Evolutionary conservation across 139 green algal species (phyloP).

Genomic region (Deuterostichococcus epilithicus): DNA sequence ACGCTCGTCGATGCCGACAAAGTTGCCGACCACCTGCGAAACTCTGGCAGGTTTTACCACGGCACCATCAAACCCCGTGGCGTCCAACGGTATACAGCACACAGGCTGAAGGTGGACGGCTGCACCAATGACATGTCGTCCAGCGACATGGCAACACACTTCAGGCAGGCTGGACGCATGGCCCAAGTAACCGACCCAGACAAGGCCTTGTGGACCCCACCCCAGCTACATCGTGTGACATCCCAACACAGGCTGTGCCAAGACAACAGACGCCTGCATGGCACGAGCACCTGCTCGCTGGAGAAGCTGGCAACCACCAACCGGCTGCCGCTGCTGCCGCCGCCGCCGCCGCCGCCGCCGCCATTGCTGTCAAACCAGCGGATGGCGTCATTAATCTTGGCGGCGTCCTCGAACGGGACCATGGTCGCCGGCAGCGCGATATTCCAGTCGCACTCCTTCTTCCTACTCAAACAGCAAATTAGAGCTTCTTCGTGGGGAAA

Average conservation of each 20-base stretch:
- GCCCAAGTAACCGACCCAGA: not conserved
- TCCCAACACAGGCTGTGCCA: not conserved
- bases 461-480: not conserved
- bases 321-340: not conserved
- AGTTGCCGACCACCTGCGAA: conserved; percentile 19
- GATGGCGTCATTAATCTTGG: not conserved
- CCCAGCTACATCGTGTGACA: not conserved
- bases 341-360: not conserved
- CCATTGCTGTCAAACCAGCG: not conserved
- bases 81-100: not conserved
- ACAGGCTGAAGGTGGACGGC: not conserved
- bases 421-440: conserved; percentile 22
- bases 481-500: not conserved
- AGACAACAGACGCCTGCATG: not conserved
- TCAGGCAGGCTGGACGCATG: not conserved
- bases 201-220: not conserved
- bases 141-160: conserved; percentile 4
- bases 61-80: too few relatives aligned
- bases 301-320: too few relatives aligned
- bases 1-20: conserved; percentile 17
- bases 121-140: not conserved
- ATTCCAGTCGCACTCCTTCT: conserved; percentile 10
- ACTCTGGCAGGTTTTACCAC: too few relatives aligned
- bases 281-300: not conserved
- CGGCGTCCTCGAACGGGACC: conserved; percentile 6